Base-by-base conservation (phyloP, 768 basidiomycete genomes). In the Termitomyces sp. region DNA sequence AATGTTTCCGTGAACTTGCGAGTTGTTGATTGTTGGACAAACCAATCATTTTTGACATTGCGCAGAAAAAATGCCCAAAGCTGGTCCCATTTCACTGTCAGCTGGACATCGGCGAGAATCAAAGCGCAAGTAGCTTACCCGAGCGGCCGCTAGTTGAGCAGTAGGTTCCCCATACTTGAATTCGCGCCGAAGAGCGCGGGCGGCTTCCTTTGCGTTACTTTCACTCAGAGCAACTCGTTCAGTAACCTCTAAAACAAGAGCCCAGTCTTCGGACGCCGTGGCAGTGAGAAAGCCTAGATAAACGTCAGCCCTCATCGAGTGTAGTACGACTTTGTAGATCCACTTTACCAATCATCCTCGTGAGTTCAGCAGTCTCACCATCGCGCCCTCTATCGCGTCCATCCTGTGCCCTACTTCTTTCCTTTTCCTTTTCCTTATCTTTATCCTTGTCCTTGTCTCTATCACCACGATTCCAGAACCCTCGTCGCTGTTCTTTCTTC, bases 1-100 rank as follows among this genome's bases (percentile, higher is more conserved):
- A 94, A 76, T 1, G 84, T 86, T 56, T 92, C 88, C 20, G 91
- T 73, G 68, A 94, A 94, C 70, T 94, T 94, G 67, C 86, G 85
- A 37, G 86, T 79, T 14, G 84, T 81, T 43, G 85, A 87, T 66
- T 91, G 87, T 12, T 81, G 72, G 40, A 92, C 82, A 68, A 95
- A 94, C 14, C 83, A 69, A 10, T 88, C 85, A 0, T 86, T 83
- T 3, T 47, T 61, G 29, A 87, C 87, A 69, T 96, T 95, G 34
- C 86, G 86, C 42, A 96, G 81, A 88, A 96, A 90, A 66, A 96
- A 88, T 2, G 93, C 88, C 94, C 94, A 96, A 7, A 97, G 70
- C 90, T 92, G 25, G 52, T 17, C 48, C 14, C 38, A 36, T 59
- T 57, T n/a, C 2, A 10, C 50, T 57, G 45, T 62, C 20, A 57